Conservation (phyloP, 2,329 filamentous ascomycete species). For the Penicillium aurantiogriseum region DNA sequence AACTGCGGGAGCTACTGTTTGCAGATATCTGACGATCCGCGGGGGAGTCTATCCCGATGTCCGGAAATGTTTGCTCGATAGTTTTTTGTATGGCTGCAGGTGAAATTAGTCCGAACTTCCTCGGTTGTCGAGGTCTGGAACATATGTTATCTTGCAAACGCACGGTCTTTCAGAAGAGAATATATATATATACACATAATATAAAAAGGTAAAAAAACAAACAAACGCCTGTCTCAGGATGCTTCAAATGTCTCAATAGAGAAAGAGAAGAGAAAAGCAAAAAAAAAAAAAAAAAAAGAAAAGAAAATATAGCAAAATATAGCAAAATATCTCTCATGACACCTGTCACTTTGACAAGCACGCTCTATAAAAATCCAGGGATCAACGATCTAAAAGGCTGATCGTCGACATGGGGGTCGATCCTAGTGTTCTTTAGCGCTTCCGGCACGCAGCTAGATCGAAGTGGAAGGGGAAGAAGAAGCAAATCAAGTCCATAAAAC, state of each 20-base stretch:
- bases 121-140: conserved; percentile 10
- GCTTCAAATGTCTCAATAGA: conserved; percentile 9
- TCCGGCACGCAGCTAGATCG: conserved; percentile 17
- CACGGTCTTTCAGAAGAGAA: conserved; percentile 4
- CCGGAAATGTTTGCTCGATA: conserved; percentile 33
- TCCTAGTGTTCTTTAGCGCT: conserved; percentile 16
- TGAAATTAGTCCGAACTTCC: conserved; percentile 24
- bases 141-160: conserved; percentile 13
- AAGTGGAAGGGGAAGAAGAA: conserved; percentile 19
- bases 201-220: conserved; percentile 1
- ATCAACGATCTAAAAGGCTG: conserved; percentile 19
- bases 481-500: conserved; percentile 17
- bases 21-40: conserved; percentile 25
- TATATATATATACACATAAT: too few species aligned
- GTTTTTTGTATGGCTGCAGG: conserved; percentile 17
- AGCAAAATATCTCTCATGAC: conserved; percentile 7
- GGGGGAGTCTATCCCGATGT: conserved; percentile 17
- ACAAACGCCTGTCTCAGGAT: conserved; percentile 10
- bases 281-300: neutral
- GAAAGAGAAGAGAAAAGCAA: conserved; percentile 5
- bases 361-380: conserved; percentile 13
- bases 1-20: conserved; percentile 33
- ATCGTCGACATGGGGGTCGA: conserved; percentile 20
- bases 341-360: conserved; percentile 27
- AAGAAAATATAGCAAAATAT: neutral